These are phyloP conservation scores for Actinomortierella ambigua DNA, from an alignment of 371 early-diverging fungal species.

Conservation along the genomic window DNA sequence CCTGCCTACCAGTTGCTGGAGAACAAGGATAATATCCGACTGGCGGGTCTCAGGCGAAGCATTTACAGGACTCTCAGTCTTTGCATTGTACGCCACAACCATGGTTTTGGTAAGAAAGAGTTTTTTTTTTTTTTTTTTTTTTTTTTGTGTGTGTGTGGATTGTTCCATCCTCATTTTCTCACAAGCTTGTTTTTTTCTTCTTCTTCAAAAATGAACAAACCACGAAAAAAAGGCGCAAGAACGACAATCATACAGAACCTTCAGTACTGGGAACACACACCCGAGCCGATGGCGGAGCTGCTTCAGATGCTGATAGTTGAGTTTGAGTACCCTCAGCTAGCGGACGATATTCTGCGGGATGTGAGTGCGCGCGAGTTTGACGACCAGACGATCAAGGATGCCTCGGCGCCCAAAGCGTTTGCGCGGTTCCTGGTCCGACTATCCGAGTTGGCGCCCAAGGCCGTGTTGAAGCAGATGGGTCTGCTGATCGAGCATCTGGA, in stretches of 20 bases:
- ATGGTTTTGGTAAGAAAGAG: conserved; percentile 63
- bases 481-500: conserved; percentile 83
- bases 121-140: no score
- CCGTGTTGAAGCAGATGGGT: conserved; percentile 85
- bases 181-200: no score
- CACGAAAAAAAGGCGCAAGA: conserved; percentile 63
- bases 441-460: conserved; percentile 82
- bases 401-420: conserved; percentile 81
- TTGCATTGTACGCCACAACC: conserved; percentile 76
- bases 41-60: conserved; percentile 56
- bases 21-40: conserved; percentile 69
- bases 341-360: conserved; percentile 82
- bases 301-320: conserved; percentile 67
- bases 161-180: no score
- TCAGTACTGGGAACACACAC: conserved; percentile 90
- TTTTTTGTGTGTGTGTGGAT: no score
- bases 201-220: no score
- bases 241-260: conserved; percentile 87
- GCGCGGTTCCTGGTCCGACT: conserved; percentile 80
- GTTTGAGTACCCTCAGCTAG: conserved; percentile 72
- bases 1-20: conserved; percentile 85
- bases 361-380: conserved; percentile 68
- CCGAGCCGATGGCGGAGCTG: conserved; percentile 92
- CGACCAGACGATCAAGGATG: conserved; percentile 60
- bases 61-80: conserved; percentile 67